Evolutionary conservation across 345 rosid genomes (phyloP).

Genomic region (Leavenworthia alabamica): DNA sequence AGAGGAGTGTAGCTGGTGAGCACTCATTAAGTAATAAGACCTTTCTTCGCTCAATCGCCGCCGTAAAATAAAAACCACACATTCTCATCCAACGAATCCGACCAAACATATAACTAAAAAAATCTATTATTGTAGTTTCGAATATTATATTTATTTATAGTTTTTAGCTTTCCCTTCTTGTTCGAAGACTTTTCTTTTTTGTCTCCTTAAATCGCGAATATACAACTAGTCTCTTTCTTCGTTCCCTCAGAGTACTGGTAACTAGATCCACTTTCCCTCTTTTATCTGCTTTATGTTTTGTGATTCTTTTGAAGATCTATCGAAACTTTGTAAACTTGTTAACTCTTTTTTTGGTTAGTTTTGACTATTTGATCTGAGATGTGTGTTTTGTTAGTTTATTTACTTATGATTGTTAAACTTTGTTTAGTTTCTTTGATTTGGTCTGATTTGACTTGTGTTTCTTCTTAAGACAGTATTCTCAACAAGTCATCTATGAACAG

Average conservation of each 20-base stretch:
- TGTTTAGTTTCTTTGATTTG: background rate
- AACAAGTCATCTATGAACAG: slow-evolving; percentile 22
- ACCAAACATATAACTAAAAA: background rate
- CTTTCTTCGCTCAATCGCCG: slow-evolving; percentile 8
- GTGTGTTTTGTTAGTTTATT: background rate
- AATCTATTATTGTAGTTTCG: background rate
- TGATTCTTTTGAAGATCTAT: background rate
- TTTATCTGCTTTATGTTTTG: background rate
- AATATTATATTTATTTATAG: background rate
- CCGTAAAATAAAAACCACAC: background rate
- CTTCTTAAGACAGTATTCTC: background rate
- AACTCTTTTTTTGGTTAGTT: background rate
- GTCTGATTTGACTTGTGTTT: slow-evolving; percentile 1
- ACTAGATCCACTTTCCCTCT: slow-evolving; percentile 13
- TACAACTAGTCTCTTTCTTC: slow-evolving; percentile 7
- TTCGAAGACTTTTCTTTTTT: slow-evolving; percentile 7
- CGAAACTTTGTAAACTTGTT: background rate
- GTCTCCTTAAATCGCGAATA: slow-evolving; percentile 3
- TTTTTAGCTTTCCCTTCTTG: slow-evolving; percentile 17
- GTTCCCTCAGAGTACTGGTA: slow-evolving; percentile 8
- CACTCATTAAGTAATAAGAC: background rate
- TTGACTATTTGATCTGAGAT: slow-evolving; percentile 13
- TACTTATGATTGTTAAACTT: slow-evolving; percentile 15
- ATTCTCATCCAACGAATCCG: slow-evolving; percentile 17
- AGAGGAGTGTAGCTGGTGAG: slow-evolving; percentile 9